phyloP scores from a whole-genome alignment of 2,329 filamentous ascomycete species.

The Cladophialophora carrionii region DNA sequence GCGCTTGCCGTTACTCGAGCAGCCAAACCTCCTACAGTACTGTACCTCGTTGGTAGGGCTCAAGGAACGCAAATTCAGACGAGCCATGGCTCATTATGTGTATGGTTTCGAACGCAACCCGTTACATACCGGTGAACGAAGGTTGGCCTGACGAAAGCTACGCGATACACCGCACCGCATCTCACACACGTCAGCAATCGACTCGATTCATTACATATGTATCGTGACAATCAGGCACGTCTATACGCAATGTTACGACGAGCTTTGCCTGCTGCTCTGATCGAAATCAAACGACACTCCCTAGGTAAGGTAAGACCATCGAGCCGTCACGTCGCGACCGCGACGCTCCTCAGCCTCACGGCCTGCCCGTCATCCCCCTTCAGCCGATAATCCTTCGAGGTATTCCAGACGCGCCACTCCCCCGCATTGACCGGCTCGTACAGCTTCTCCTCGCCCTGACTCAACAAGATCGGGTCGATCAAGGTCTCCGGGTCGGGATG shows the following conservation, averaged over 20 bases:
- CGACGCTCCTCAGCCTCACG: slow-evolving; percentile 13
- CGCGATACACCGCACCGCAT: neutral
- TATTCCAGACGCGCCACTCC: slow-evolving; percentile 30
- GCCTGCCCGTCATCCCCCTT: slow-evolving; percentile 15
- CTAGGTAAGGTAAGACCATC: neutral
- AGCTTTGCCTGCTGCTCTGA: neutral
- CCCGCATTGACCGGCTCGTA: slow-evolving; percentile 32
- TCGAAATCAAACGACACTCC: neutral
- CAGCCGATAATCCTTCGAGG: slow-evolving; percentile 24
- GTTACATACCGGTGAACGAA: neutral
- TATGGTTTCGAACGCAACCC: neutral
- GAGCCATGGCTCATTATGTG: neutral
- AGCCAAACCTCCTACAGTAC: neutral
- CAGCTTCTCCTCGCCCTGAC: slow-evolving; percentile 25
- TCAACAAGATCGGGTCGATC: slow-evolving; percentile 29
- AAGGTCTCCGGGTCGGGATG: slow-evolving; percentile 39
- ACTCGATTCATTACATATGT: neutral
- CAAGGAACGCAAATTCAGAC: neutral
- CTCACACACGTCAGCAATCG: neutral
- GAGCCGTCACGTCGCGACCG: slow-evolving; percentile 6
- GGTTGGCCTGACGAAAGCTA: neutral
- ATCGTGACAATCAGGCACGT: neutral
- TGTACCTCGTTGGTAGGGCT: neutral
- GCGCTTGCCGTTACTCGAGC: too few relatives aligned
- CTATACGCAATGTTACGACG: neutral